Evolutionary conservation across 768 basidiomycete genomes (phyloP).

Genomic region (Sporobolomyces roseus): DNA sequence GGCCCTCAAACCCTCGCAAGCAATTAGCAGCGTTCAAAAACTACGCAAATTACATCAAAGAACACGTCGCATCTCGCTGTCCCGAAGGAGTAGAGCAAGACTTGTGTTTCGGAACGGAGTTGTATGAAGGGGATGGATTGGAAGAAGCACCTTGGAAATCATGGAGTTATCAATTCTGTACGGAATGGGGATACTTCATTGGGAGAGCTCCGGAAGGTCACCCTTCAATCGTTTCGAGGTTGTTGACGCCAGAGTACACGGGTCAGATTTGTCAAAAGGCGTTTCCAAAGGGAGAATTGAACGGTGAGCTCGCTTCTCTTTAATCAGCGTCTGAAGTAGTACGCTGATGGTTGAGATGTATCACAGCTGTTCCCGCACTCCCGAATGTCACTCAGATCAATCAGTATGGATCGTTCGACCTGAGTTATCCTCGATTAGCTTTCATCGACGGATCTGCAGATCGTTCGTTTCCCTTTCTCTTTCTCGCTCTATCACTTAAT

Average conservation of each 20-base stretch:
- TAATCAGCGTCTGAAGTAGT: slow-evolving; percentile 32
- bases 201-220: slow-evolving; percentile 57
- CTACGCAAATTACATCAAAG: slow-evolving; percentile 72
- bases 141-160: slow-evolving; percentile 69
- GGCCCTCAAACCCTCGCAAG: slow-evolving; percentile 26
- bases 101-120: slow-evolving; percentile 77
- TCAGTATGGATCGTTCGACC: slow-evolving; percentile 36
- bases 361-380: slow-evolving; percentile 24
- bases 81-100: slow-evolving; percentile 55
- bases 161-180: slow-evolving; percentile 66
- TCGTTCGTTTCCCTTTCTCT: slow-evolving; percentile 16
- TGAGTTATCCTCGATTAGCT: slow-evolving; percentile 23
- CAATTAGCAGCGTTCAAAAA: slow-evolving; percentile 49
- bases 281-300: slow-evolving; percentile 43
- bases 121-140: slow-evolving; percentile 62
- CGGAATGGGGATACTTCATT: slow-evolving; percentile 91
- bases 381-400: slow-evolving; percentile 36
- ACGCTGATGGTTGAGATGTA: slow-evolving; percentile 22
- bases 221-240: slow-evolving; percentile 73
- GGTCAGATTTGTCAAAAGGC: slow-evolving; percentile 66
- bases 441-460: slow-evolving; percentile 44
- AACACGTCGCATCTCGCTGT: slow-evolving; percentile 58
- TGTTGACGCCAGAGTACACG: slow-evolving; percentile 68
- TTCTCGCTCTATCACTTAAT: background rate
- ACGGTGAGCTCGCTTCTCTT: slow-evolving; percentile 4